These are phyloP conservation scores for Wickerhamomyces chaumierensis DNA, from an alignment of 805 yeast species.

Conservation along the genomic window DNA sequence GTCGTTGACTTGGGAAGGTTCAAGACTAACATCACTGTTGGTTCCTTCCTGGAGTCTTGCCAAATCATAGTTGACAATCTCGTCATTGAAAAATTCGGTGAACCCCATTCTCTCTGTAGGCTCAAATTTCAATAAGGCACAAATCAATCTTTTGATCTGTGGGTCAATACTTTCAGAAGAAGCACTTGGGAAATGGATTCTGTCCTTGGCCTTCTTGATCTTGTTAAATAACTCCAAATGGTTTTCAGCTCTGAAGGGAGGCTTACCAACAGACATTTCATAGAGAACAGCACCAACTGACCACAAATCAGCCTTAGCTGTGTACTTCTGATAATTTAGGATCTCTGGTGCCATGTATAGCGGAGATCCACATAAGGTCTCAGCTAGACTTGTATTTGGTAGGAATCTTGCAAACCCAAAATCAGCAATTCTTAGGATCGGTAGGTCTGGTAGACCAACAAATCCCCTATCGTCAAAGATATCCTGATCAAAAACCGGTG, in stretches of 20 bases:
- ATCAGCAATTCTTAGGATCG: conserved; percentile 88
- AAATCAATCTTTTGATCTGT: conserved; percentile 57
- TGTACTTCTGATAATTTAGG: conserved; percentile 84
- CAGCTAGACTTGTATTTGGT: conserved; percentile 91
- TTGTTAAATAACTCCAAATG: conserved; percentile 82
- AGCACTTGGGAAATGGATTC: conserved; percentile 65
- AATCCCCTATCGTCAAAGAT: conserved; percentile 42
- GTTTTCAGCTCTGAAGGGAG: conserved; percentile 90
- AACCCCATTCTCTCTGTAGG: conserved; percentile 86
- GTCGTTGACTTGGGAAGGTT: conserved; percentile 56
- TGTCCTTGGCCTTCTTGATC: conserved; percentile 74
- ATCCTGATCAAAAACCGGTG: conserved; percentile 59
- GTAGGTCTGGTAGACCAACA: conserved; percentile 81
- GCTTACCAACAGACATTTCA: conserved; percentile 94
- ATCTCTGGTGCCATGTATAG: conserved; percentile 99
- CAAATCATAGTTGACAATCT: conserved; percentile 47
- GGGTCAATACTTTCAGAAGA: conserved; percentile 37
- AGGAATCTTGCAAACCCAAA: conserved; percentile 94
- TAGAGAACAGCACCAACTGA: conserved; percentile 94
- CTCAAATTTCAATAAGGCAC: conserved; percentile 66
- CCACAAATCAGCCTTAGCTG: conserved; percentile 97
- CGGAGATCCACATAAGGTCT: conserved; percentile 95
- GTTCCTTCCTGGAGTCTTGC: conserved; percentile 21
- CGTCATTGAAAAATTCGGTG: conserved; percentile 73
- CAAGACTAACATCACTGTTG: conserved; percentile 47